Base-by-base conservation (phyloP, 1,284 basidiomycete genomes). In the Psilocybe mexicana region DNA sequence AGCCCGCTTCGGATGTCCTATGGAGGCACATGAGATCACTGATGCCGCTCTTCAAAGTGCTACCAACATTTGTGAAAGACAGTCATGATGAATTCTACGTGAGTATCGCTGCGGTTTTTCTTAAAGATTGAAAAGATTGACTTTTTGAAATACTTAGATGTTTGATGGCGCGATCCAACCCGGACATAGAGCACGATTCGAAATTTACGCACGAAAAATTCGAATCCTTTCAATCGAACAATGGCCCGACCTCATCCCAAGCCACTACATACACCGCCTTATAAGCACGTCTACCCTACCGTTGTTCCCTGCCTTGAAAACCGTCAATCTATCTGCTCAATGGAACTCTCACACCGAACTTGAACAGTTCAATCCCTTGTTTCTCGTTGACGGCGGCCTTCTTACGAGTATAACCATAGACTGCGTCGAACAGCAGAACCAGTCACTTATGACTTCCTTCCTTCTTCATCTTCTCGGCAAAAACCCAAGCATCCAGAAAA, bases 1-100 rank as follows among this genome's bases (percentile, higher is more conserved):
- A 62, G 1, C 67, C 67, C 8, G 67, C 67, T 1, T 58, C 59
- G 33, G 50, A 65, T 30, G 50, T 62, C 1, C 54, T 70, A 3
- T 70, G 69, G 69, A 61, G 45, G 25, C 52, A 51, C n/a, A 55
- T 68, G 57, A 45, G 56, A 24, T 61, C 61, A 14, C 43, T 68
- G 18, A 49, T 67, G 4, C 66, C 65, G 4, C 47, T 68, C 10
- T 55, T 67, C n/a, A 66, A 63, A 46, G 10, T 69, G 8, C 30
- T 69, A 7, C 62, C 65, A 0, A 43, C 59, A 1, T 65, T 69
- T 49, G 56, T 53, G 18, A 36, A 58, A n/a, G 54, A 18, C 18
- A 18, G 18, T 18, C 18, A 61, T 1, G 45, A 62, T 26, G 53
- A 62, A 45, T 38, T 47, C 18, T 66, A 69, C 43, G 67, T 69